Evolutionary conservation across 495 filamentous ascomycete genomes (phyloP).

Genomic region (Elasticomyces elasticus): DNA sequence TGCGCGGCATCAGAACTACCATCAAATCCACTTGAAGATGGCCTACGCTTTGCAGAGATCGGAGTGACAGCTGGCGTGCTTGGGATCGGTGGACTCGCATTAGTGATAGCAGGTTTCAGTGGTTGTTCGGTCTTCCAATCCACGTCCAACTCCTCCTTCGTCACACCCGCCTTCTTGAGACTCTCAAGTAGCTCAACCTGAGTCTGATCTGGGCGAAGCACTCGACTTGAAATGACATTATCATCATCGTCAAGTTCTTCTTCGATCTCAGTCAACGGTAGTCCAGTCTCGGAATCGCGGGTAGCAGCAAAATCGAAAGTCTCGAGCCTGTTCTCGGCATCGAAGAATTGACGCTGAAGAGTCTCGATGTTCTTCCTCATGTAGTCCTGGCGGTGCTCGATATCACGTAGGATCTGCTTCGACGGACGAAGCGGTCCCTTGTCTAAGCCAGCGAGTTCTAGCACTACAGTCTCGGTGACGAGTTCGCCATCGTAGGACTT

Average conservation of each 20-base stretch:
- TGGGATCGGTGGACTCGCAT: conserved; percentile 8
- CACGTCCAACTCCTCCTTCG: conserved; percentile 34
- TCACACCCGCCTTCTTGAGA: conserved; percentile 59
- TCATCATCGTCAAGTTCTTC: conserved; percentile 90
- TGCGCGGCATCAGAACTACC: neutral
- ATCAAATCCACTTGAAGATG: neutral
- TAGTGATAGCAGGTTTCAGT: conserved; percentile 16
- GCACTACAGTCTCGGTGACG: conserved; percentile 53
- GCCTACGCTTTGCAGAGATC: neutral
- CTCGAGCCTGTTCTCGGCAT: conserved; percentile 57
- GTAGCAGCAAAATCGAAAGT: conserved; percentile 30
- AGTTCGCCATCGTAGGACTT: conserved; percentile 42
- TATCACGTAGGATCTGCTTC: conserved; percentile 53
- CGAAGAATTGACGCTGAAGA: conserved; percentile 56
- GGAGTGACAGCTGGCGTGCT: neutral
- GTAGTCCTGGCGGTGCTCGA: conserved; percentile 75
- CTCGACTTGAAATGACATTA: conserved; percentile 60
- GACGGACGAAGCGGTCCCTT: conserved; percentile 37
- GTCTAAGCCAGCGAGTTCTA: conserved; percentile 51
- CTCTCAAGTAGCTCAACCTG: conserved; percentile 55
- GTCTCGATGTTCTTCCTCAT: conserved; percentile 68
- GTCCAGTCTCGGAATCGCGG: conserved; percentile 26
- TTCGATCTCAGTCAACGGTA: conserved; percentile 75
- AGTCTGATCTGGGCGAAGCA: conserved; percentile 47
- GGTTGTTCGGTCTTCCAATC: neutral